A percentile compares a stretch with the other conserved stretches of the same genome.
Conservation (phyloP, 2,329 filamentous ascomycete species). For the Ceratocystis colombiana region DNA sequence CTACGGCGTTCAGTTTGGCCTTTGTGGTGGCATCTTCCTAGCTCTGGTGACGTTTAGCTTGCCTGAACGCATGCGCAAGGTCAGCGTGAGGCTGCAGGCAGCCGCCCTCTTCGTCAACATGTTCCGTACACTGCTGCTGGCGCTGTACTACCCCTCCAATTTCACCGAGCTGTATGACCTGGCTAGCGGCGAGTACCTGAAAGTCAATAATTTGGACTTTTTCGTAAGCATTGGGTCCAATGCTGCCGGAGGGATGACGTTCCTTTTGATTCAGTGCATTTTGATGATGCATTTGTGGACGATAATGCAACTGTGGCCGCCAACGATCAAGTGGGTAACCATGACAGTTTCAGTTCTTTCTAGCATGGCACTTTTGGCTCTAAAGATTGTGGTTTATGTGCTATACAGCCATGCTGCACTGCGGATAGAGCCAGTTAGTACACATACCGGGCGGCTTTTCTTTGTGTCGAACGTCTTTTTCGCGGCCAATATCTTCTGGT, state of each 20-base stretch:
- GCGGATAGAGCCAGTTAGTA: constrained; percentile 17
- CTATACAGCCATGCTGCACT: constrained; percentile 29
- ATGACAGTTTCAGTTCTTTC: constrained; percentile 29
- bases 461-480: constrained; percentile 34
- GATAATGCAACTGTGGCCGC: constrained; percentile 42
- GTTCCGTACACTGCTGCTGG: constrained; percentile 48
- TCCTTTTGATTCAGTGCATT: constrained; percentile 36
- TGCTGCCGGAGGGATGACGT: constrained; percentile 36
- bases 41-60: constrained; percentile 59
- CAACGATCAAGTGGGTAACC: constrained; percentile 31
- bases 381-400: constrained; percentile 29
- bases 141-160: constrained; percentile 50
- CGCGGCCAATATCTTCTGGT: constrained; percentile 41
- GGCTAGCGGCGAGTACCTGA: constrained; percentile 45
- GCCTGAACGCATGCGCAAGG: constrained; percentile 51
- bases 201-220: constrained; percentile 37
- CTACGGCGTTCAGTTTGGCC: constrained; percentile 61
- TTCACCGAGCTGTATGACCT: constrained; percentile 53
- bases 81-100: constrained; percentile 56
- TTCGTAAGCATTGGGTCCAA: constrained; percentile 35
- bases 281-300: constrained; percentile 46
- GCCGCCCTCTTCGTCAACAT: constrained; percentile 50
- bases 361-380: constrained; percentile 29
- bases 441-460: constrained; percentile 32
- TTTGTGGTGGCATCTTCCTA: constrained; percentile 53